These are phyloP conservation scores for Bipolaris cookei DNA, from an alignment of 2,329 filamentous ascomycete species.

Conservation along the genomic window DNA sequence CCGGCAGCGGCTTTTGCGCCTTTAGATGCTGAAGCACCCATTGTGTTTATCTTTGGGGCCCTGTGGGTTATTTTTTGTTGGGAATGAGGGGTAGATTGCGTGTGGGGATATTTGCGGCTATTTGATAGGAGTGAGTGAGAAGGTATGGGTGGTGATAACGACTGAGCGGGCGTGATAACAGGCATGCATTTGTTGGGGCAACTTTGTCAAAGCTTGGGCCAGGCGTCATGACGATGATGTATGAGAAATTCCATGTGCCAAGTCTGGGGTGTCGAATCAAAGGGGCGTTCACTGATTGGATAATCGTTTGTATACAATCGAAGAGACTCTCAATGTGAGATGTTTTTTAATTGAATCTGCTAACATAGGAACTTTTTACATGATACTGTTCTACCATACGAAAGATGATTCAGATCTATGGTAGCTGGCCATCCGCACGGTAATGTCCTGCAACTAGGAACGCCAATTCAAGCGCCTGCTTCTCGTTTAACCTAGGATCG, in stretches of 20 bases:
- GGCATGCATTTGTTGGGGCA: conserved; percentile 16
- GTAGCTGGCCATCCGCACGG: conserved; percentile 52
- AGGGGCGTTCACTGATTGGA: background rate
- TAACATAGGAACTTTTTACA: background rate
- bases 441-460: conserved; percentile 91
- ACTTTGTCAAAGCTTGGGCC: conserved; percentile 11
- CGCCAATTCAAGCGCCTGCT: conserved; percentile 92
- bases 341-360: background rate
- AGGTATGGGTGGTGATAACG: background rate
- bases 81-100: background rate
- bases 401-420: background rate
- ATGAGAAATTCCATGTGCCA: background rate
- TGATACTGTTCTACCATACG: background rate
- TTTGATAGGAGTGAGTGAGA: background rate
- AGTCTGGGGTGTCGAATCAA: background rate
- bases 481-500: conserved; percentile 94
- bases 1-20: conserved; percentile 58
- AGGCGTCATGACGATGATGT: conserved; percentile 11
- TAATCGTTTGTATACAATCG: background rate
- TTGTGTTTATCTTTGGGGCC: conserved; percentile 31
- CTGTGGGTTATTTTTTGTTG: conserved; percentile 1
- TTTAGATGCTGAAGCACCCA: conserved; percentile 68
- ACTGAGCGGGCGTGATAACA: conserved; percentile 20
- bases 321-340: background rate
- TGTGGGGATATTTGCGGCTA: background rate